These are phyloP conservation scores for Boletus subparvulus DNA, from an alignment of 768 basidiomycete genomes.

Conservation along the genomic window DNA sequence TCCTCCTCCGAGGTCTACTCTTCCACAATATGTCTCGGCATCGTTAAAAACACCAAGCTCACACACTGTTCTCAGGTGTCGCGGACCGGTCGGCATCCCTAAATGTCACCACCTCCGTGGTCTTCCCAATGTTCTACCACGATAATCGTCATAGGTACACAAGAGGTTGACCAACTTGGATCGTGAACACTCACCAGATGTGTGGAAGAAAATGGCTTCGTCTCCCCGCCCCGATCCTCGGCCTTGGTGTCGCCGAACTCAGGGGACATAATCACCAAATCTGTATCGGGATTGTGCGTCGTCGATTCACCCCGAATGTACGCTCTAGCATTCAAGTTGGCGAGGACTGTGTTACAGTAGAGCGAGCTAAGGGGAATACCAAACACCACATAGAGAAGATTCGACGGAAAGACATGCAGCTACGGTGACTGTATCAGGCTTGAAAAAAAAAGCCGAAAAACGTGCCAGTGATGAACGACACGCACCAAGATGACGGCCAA, in stretches of 20 bases:
- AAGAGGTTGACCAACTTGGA: background rate
- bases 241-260: background rate
- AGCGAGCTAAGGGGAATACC: conserved; percentile 4
- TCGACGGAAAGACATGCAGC: background rate
- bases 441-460: background rate
- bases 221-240: background rate
- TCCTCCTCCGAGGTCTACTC: no score
- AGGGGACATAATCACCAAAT: background rate
- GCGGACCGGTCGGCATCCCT: background rate
- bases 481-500: conserved; percentile 5
- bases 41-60: background rate
- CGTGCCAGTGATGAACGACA: background rate
- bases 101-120: background rate
- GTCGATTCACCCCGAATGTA: conserved; percentile 1
- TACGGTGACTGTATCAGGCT: background rate
- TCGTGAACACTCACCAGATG: background rate
- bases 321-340: conserved; percentile 11
- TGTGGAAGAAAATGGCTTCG: background rate
- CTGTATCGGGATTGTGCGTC: no score
- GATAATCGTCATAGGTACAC: background rate
- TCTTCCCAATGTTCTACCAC: background rate
- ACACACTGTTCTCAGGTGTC: background rate
- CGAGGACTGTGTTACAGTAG: conserved; percentile 20
- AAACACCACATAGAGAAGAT: background rate
- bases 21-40: no score